A percentile compares a stretch with the other conserved stretches of the same genome.
Evolutionary conservation across 2,329 filamentous ascomycete genomes (phyloP).

Genomic region (Cephalotrichum gorgonifer): DNA sequence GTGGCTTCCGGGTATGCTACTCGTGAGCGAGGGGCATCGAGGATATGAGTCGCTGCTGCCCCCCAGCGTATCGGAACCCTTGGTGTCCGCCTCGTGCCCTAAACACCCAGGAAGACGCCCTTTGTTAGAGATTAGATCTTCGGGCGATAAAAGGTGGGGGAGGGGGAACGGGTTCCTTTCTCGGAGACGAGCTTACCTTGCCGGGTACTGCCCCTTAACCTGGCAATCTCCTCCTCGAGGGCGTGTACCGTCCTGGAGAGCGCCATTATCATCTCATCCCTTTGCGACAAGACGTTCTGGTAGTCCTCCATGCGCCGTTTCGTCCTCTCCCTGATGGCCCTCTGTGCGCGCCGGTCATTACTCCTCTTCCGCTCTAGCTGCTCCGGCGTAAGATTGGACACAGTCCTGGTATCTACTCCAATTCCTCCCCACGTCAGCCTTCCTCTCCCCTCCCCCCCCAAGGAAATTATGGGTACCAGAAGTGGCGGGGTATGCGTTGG

Average conservation of each 20-base stretch:
- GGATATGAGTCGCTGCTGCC: neutral
- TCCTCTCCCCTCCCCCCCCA: too few relatives aligned
- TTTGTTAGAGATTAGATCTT: neutral
- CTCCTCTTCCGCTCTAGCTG: conserved; percentile 84
- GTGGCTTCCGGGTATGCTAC: neutral
- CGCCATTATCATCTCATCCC: conserved; percentile 1
- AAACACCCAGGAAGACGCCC: neutral
- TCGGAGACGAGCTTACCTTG: neutral
- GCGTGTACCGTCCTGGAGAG: conserved; percentile 15
- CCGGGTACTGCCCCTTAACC: conserved; percentile 37
- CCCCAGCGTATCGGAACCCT: neutral
- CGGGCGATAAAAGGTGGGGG: neutral
- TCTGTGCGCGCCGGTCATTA: conserved; percentile 84
- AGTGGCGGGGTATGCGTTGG: too few relatives aligned
- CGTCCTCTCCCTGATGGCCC: conserved; percentile 76
- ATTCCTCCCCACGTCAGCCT: conserved; percentile 22
- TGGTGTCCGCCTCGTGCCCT: neutral
- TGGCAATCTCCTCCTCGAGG: conserved; percentile 64
- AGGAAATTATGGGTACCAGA: too few relatives aligned
- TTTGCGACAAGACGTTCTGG: conserved; percentile 1
- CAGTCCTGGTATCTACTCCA: conserved; percentile 55
- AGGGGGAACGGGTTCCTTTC: neutral
- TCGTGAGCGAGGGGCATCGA: neutral
- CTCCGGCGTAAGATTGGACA: conserved; percentile 77
- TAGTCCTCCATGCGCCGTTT: conserved; percentile 69